A percentile compares a stretch with the other conserved stretches of the same genome.
Conservation (phyloP, 352 stramenopile genomes). For the Pythium monospermum region DNA sequence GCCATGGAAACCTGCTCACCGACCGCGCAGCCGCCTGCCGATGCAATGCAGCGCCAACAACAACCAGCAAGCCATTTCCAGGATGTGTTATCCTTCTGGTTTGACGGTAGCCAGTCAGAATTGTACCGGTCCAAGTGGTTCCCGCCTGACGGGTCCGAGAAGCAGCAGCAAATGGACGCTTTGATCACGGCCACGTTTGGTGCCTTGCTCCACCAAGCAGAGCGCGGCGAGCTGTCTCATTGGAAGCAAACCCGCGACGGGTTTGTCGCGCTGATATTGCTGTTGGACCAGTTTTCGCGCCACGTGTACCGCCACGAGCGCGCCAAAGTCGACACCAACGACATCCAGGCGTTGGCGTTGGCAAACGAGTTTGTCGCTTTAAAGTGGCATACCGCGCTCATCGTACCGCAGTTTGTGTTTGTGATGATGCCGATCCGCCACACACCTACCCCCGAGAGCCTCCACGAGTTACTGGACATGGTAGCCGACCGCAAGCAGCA, state of each 20-base stretch:
- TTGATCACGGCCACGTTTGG: conserved; percentile 39
- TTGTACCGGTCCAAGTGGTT: conserved; percentile 65
- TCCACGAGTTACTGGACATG: conserved; percentile 44
- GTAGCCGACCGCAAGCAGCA: conserved; percentile 41
- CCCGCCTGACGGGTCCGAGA: conserved; percentile 38
- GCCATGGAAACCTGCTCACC: too few species aligned
- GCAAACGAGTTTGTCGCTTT: conserved; percentile 41
- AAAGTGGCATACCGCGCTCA: conserved; percentile 47
- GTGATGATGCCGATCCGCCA: conserved; percentile 85
- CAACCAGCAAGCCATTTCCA: too few species aligned
- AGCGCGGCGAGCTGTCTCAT: conserved; percentile 36
- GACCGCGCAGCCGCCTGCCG: too few species aligned
- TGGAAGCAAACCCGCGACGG: conserved; percentile 37
- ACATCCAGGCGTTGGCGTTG: conserved; percentile 40
- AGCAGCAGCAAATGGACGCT: conserved; percentile 36
- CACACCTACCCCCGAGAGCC: conserved; percentile 48
- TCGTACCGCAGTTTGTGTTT: conserved; percentile 65
- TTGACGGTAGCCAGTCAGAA: conserved; percentile 45
- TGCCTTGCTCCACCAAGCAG: conserved; percentile 32
- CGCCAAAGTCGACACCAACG: conserved; percentile 30
- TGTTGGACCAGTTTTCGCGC: conserved; percentile 86
- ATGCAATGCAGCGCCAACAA: too few species aligned
- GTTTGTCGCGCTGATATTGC: conserved; percentile 73
- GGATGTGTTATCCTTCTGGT: conserved; percentile 58
- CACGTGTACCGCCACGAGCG: conserved; percentile 61